These are phyloP conservation scores for Fusarium solani-melongenae DNA, from an alignment of 2,329 filamentous ascomycete genomes.

Conservation along the genomic window DNA sequence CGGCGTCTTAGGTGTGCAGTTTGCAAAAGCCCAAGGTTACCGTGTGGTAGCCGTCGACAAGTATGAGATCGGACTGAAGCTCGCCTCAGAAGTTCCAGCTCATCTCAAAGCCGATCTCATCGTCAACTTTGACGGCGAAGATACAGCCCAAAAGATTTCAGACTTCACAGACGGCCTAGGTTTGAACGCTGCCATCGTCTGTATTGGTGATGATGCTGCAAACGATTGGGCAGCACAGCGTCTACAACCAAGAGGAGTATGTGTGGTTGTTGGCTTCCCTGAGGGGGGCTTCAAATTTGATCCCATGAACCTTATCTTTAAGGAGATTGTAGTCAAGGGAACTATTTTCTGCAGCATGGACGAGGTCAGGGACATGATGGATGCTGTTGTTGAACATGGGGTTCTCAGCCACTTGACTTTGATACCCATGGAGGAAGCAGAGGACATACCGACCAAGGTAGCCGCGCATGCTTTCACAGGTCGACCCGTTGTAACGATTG, in stretches of 20 bases:
- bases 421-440: slow-evolving; percentile 24
- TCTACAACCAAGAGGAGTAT: slow-evolving; percentile 22
- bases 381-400: slow-evolving; percentile 17
- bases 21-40: slow-evolving; percentile 43
- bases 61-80: slow-evolving; percentile 16
- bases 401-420: slow-evolving; percentile 24
- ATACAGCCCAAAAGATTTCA: slow-evolving; percentile 15
- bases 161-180: slow-evolving; percentile 29
- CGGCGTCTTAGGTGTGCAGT: slow-evolving; percentile 42
- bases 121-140: slow-evolving; percentile 5
- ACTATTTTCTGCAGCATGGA: slow-evolving; percentile 26
- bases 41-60: slow-evolving; percentile 44
- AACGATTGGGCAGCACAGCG: slow-evolving; percentile 31
- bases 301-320: slow-evolving; percentile 24
- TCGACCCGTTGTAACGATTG: slow-evolving; percentile 21
- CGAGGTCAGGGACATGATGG: slow-evolving; percentile 25
- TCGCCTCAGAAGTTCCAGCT: slow-evolving; percentile 31
- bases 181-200: slow-evolving; percentile 26
- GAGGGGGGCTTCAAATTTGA: slow-evolving; percentile 31
- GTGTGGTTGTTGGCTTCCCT: slow-evolving; percentile 30
- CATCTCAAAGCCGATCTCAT: slow-evolving; percentile 30
- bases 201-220: slow-evolving; percentile 21
- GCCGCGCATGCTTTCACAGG: slow-evolving; percentile 11
- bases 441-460: slow-evolving; percentile 12
- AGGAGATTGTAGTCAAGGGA: slow-evolving; percentile 28